These are phyloP conservation scores for Corchorus capsularis DNA, from an alignment of 345 rosid genomes.

Conservation along the genomic window DNA sequence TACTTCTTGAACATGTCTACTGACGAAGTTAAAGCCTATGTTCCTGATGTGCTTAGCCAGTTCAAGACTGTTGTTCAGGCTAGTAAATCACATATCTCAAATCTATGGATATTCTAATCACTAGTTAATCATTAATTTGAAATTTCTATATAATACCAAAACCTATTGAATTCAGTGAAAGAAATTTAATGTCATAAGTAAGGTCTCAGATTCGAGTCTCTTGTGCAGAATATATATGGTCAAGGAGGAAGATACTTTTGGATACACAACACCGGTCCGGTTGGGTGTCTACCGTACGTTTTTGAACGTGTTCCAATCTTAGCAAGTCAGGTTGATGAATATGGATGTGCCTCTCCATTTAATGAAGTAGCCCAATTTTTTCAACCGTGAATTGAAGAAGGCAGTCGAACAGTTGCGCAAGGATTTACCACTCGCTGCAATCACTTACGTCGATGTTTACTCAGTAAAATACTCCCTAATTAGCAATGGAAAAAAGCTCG, in stretches of 20 bases:
- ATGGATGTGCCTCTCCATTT: conserved; percentile 64
- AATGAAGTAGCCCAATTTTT: conserved; percentile 63
- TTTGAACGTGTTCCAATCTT: conserved; percentile 45
- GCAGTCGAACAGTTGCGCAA: conserved; percentile 45
- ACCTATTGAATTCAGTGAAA: too few species aligned
- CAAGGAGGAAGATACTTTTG: conserved; percentile 76
- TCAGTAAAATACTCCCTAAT: conserved; percentile 56
- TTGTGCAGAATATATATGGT: conserved; percentile 44
- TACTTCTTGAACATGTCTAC: conserved; percentile 54
- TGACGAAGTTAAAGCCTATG: conserved; percentile 37
- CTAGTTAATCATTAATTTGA: not conserved
- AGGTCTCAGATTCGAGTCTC: too few species aligned
- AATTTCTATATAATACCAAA: not conserved
- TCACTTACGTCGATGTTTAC: conserved; percentile 69
- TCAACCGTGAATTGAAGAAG: conserved; percentile 43
- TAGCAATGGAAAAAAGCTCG: conserved; percentile 49
- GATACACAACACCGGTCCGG: conserved; percentile 80
- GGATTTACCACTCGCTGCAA: conserved; percentile 50
- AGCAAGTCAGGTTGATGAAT: conserved; percentile 40
- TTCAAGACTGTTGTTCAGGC: conserved; percentile 44
- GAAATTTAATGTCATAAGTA: too few species aligned
- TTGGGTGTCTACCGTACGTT: conserved; percentile 66
- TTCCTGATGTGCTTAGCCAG: conserved; percentile 55
- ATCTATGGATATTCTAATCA: not conserved
- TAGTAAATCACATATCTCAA: not conserved